phyloP scores from a whole-genome alignment of 2,329 filamentous ascomycete species.

The Pestalotiopsis sp. region DNA sequence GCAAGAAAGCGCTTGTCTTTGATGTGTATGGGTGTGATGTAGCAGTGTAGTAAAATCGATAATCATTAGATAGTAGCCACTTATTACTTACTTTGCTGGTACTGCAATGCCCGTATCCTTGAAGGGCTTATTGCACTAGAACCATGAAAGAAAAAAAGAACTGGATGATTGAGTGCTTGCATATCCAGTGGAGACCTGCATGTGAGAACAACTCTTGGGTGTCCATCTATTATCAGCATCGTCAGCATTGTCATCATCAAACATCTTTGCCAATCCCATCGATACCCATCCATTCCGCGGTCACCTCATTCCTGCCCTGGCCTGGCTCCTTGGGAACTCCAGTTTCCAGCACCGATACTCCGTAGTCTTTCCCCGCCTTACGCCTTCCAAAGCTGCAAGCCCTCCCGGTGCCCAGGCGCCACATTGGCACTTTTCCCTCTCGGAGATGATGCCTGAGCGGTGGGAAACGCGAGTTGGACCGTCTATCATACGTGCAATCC shows the following conservation, averaged over 20 bases:
- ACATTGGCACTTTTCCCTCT: not conserved
- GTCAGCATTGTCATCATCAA: not conserved
- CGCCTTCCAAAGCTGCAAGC: not conserved
- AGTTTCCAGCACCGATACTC: not conserved
- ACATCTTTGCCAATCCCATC: not conserved
- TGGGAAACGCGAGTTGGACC: not conserved
- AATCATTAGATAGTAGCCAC: not conserved
- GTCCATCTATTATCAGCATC: not conserved
- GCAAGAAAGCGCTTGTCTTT: no score
- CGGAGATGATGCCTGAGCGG: slow-evolving; percentile 3
- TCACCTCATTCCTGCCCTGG: not conserved
- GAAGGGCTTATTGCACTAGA: not conserved
- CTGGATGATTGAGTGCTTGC: not conserved
- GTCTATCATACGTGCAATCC: not conserved
- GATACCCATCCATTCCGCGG: not conserved
- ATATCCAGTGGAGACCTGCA: not conserved
- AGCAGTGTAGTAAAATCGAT: not conserved
- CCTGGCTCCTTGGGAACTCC: not conserved
- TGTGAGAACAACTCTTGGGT: not conserved
- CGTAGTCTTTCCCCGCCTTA: not conserved
- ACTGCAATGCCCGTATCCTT: not conserved
- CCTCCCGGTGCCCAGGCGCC: not conserved
- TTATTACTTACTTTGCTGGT: not conserved
- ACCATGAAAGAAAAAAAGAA: not conserved
- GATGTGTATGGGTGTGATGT: no score